These are phyloP conservation scores for Eucalyptus tenuipes DNA, from an alignment of 345 rosid genomes.

Conservation along the genomic window DNA sequence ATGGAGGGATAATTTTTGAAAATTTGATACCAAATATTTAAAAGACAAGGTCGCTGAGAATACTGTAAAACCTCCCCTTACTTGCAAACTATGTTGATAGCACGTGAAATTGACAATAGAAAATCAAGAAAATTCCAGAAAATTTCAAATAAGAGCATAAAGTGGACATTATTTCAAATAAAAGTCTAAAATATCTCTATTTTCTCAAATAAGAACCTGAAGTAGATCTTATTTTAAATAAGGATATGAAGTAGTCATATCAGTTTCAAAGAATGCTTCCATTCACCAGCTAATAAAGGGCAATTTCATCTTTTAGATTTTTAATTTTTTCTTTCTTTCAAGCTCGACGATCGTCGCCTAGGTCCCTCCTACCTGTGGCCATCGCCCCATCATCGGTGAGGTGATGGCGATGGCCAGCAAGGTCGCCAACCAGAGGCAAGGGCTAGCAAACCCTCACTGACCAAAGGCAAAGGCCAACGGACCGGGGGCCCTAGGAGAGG, in stretches of 20 bases:
- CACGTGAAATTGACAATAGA: neutral
- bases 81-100: neutral
- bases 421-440: rapidly evolving
- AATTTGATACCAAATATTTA: neutral
- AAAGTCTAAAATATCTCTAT: rapidly evolving
- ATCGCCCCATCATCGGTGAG: rapidly evolving
- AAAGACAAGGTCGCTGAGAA: neutral
- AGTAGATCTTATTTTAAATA: rapidly evolving
- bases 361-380: too few relatives aligned
- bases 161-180: rapidly evolving
- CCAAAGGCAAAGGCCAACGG: too few relatives aligned
- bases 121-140: too few relatives aligned
- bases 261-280: too few relatives aligned
- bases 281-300: rapidly evolving
- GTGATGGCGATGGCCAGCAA: rapidly evolving
- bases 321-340: too few relatives aligned
- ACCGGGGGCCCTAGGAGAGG: rapidly evolving
- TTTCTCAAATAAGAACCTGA: rapidly evolving
- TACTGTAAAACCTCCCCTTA: neutral
- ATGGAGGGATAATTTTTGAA: neutral
- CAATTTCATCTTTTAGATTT: too few relatives aligned
- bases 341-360: rapidly evolving
- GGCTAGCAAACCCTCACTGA: rapidly evolving
- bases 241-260: rapidly evolving
- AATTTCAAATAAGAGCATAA: rapidly evolving